Percentiles rank a stretch among this genome's conserved stretches.
Evolutionary conservation across 2,329 filamentous ascomycete species (phyloP).

Genomic region (Ophiocordyceps unilateralis): DNA sequence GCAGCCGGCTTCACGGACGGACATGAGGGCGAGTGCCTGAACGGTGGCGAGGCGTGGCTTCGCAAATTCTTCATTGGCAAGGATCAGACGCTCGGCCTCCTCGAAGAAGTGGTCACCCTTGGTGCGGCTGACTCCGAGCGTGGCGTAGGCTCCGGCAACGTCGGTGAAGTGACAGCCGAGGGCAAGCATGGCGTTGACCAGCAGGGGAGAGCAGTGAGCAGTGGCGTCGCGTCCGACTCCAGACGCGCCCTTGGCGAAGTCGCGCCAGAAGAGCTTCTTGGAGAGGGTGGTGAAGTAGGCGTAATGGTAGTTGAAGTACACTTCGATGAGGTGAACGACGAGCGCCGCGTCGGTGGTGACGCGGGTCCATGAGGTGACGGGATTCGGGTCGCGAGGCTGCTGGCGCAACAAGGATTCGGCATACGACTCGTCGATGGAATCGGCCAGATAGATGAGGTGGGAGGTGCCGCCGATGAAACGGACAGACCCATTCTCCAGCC

Average conservation of each 20-base stretch:
- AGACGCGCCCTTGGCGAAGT: conserved; percentile 59
- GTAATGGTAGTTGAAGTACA: conserved; percentile 99
- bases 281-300: conserved; percentile 87
- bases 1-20: conserved; percentile 86
- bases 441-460: conserved; percentile 68
- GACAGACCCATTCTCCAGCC: conserved; percentile 72
- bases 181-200: conserved; percentile 89
- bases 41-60: conserved; percentile 78
- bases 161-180: conserved; percentile 88
- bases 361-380: conserved; percentile 71
- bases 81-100: conserved; percentile 75
- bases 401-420: conserved; percentile 27
- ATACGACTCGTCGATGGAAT: conserved; percentile 19
- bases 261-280: conserved; percentile 69
- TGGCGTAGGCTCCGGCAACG: conserved; percentile 51
- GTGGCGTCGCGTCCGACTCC: conserved; percentile 32
- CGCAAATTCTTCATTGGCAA: conserved; percentile 87
- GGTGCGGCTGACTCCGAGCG: conserved; percentile 59
- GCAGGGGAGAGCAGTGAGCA: conserved; percentile 69
- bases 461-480: conserved; percentile 91
- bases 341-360: conserved; percentile 67
- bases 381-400: conserved; percentile 40
- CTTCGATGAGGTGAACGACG: conserved; percentile 75
- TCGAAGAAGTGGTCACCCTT: conserved; percentile 94
- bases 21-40: conserved; percentile 89